Base-by-base conservation (phyloP, 2,329 filamentous ascomycete species). In the Cyphellophora attinorum region DNA sequence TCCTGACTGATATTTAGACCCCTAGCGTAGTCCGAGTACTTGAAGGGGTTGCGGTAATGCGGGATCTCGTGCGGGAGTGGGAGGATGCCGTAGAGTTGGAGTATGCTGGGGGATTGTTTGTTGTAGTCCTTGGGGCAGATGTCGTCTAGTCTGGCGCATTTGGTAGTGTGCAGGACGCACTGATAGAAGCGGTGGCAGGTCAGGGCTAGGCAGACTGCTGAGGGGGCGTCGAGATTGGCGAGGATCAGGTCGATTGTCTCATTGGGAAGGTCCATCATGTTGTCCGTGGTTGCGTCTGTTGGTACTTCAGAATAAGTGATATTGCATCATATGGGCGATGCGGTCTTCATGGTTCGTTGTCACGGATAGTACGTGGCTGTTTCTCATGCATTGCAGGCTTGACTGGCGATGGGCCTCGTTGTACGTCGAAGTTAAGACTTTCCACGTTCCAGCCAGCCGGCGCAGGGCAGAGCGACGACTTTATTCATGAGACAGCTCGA, bases 71-170 rank as follows among this genome's bases (percentile, higher is more conserved):
- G n/a, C 8, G 8, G 8, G 21, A 25, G n/a, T n/a, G n/a, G n/a
- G n/a, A n/a, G n/a, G n/a, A n/a, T n/a, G n/a, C n/a, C 8, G 21
- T 25, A 25, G 21, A 25, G 8, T n/a, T 25, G 21, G 21, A 25
- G 8, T n/a, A n/a, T 25, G 8, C 21, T 8, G 8, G 21, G 21
- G 8, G 21, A 25, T 25, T 25, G 21, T n/a, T 25, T 25, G 21
- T 25, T 8, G n/a, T 25, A 25, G 21, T 25, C n/a, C 21, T 25
- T 25, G 21, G 21, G 21, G 21, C 21, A 25, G 21, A 25, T 25
- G 21, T 25, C 21, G 21, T 25, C 21, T 8, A 25, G 21, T n/a
- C 21, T 25, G 21, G 8, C 21, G 8, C 8, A 25, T n/a, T 25
- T 25, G n/a, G 21, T 25, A n/a, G n/a, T n/a, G n/a, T 8, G 8